A percentile compares a stretch with the other conserved stretches of the same genome.
Evolutionary conservation across 768 basidiomycete genomes (phyloP).

Genomic region (Galerina marginata): DNA sequence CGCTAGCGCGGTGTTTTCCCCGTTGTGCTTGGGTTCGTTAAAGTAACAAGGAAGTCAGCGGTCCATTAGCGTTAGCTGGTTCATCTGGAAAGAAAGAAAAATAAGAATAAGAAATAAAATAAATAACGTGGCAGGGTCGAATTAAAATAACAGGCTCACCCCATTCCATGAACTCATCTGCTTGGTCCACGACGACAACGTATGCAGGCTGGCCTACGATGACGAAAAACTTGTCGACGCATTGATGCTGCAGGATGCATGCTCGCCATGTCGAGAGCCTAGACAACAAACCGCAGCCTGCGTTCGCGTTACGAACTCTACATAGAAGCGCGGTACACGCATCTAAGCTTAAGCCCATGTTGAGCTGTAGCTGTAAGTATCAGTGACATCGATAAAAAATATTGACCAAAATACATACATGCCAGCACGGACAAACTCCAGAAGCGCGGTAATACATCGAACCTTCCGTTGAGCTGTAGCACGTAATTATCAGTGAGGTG

Average conservation of each 20-base stretch:
- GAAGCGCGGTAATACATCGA: constrained; percentile 63
- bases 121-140: neutral
- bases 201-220: constrained; percentile 78
- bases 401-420: too few species aligned
- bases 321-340: too few species aligned
- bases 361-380: too few species aligned
- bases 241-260: constrained; percentile 68
- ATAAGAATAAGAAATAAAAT: neutral
- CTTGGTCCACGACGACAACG: constrained; percentile 69
- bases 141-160: constrained; percentile 42
- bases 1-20: constrained; percentile 48
- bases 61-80: constrained; percentile 63
- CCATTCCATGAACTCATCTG: constrained; percentile 72
- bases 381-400: too few species aligned
- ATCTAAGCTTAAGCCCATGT: too few species aligned
- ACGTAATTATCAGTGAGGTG: neutral
- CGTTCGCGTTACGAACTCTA: too few species aligned
- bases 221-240: constrained; percentile 83
- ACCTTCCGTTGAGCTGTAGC: constrained; percentile 69
- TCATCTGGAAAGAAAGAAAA: constrained; percentile 41
- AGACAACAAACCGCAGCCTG: constrained; percentile 61
- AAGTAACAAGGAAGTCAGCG: constrained; percentile 65
- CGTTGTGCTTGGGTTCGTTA: constrained; percentile 61
- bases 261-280: constrained; percentile 56
- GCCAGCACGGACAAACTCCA: constrained; percentile 68